Evolutionary conservation across 2,329 filamentous ascomycete genomes (phyloP), one percentile per base, ranked within the genome.

Genomic region (Colletotrichum musae): DNA sequence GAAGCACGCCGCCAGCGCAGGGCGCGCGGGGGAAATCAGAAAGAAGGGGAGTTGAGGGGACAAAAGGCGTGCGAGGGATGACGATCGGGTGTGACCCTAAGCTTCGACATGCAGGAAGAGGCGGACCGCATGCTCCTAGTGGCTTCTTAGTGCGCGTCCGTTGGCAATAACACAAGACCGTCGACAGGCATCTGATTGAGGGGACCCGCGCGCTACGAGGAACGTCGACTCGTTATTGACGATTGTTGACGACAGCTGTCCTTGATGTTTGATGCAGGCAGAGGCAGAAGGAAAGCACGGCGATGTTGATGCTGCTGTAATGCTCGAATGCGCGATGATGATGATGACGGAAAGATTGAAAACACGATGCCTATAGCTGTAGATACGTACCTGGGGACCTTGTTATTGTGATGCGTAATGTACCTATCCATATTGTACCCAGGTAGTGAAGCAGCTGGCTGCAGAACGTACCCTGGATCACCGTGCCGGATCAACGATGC

Each of bases 91-190:
- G 47, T 43, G 61, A 43, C 50, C 62, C 56, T 58, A 60, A 50
- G 62, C 56, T 69, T 66, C 32, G 32, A 36, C 32, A 69, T 69
- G 67, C 67, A 69, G 62, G 56, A 66, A 60, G 57, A 69, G 51
- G 43, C 62, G 67, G 62, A 60, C 62, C 56, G 67, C 57, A 57
- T 56, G 32, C 39, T 69, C 62, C 50, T 61, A 60, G 67, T 69
- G 62, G 62, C 32, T 28, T 69, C 56, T 52, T 61, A 60, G 67
- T 69, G 62, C 51, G 24, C 47, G 57, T 57, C 51, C 51, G 56
- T 50, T 48, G 51, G 15, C 41, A 59, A 36, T 65, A 56, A 32
- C 32, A 43, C 13, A 15, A n/a, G 10, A 18, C 48, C 50, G 61
- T 48, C 61, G 43, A 65, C 60, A 69, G 58, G 54, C 66, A 69